phyloP scores from a whole-genome alignment of 768 basidiomycete species.

The Cantharellus cinnabarinus region DNA sequence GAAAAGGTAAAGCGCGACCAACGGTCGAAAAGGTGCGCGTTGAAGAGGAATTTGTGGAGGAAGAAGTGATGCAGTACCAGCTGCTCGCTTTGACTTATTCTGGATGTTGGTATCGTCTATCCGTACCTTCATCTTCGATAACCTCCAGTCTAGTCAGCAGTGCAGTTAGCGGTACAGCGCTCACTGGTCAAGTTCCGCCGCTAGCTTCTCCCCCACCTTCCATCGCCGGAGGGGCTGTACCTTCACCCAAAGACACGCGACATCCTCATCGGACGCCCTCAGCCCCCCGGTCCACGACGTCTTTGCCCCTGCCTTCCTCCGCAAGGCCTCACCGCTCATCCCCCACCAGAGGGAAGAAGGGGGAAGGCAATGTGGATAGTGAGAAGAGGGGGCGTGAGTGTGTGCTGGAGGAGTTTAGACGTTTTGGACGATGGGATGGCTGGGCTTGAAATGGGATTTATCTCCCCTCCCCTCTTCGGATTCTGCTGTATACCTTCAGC shows the following conservation, averaged over 20 bases:
- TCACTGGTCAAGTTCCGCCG: background rate
- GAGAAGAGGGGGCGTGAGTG: slow-evolving; percentile 37
- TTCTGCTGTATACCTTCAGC: too few species aligned
- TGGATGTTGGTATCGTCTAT: slow-evolving; percentile 82
- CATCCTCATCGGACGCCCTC: background rate
- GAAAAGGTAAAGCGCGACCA: background rate
- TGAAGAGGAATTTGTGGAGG: background rate
- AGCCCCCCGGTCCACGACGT: background rate
- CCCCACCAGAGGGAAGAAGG: slow-evolving; percentile 33
- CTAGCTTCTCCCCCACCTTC: background rate
- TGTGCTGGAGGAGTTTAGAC: slow-evolving; percentile 51
- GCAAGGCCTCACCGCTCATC: background rate
- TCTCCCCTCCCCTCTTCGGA: background rate
- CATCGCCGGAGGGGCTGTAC: background rate
- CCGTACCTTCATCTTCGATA: slow-evolving; percentile 26
- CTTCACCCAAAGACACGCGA: background rate
- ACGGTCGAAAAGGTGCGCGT: background rate
- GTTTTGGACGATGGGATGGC: slow-evolving; percentile 79
- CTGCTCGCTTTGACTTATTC: slow-evolving; percentile 70
- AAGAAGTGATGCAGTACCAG: slow-evolving; percentile 32
- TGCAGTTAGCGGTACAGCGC: background rate
- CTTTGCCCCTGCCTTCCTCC: background rate
- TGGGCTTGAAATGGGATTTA: slow-evolving; percentile 30
- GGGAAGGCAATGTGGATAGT: slow-evolving; percentile 31
- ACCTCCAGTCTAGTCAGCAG: background rate